Evolutionary conservation across 805 yeast species (phyloP).

Genomic region (Cyberlindnera nakhonratchasimensis): DNA sequence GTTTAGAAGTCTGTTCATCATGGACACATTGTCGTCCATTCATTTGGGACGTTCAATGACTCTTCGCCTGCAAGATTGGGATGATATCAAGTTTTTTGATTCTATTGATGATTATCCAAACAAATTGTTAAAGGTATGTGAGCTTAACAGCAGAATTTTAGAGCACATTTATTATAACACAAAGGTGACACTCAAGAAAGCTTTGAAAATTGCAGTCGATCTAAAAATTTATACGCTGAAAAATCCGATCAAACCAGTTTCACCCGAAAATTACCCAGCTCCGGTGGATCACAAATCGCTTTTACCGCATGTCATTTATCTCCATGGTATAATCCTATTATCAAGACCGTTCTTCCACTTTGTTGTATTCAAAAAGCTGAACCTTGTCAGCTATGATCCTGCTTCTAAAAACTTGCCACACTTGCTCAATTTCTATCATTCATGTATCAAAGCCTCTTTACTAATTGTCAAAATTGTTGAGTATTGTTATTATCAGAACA

Average conservation of each 20-base stretch:
- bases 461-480: conserved; percentile 34
- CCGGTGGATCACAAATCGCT: conserved; percentile 24
- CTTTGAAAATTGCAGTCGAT: conserved; percentile 35
- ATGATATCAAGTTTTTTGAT: conserved; percentile 29
- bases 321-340: conserved; percentile 37
- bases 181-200: conserved; percentile 29
- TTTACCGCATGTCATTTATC: conserved; percentile 35
- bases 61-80: conserved; percentile 38
- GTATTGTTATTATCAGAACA: conserved; percentile 25
- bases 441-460: conserved; percentile 36
- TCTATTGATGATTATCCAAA: conserved; percentile 28
- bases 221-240: conserved; percentile 35
- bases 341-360: conserved; percentile 42
- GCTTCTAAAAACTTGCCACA: conserved; percentile 17
- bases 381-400: conserved; percentile 17
- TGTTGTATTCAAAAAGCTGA: conserved; percentile 25
- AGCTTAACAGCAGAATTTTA: conserved; percentile 32
- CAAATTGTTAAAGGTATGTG: conserved; percentile 30
- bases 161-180: conserved; percentile 33
- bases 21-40: conserved; percentile 34
- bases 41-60: conserved; percentile 37
- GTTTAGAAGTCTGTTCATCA: conserved; percentile 34
- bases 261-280: conserved; percentile 25
- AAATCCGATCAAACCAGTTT: conserved; percentile 32
- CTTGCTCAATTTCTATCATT: conserved; percentile 30